Base-by-base conservation (phyloP, 495 filamentous ascomycete genomes). In the Penicillium antarcticum region DNA sequence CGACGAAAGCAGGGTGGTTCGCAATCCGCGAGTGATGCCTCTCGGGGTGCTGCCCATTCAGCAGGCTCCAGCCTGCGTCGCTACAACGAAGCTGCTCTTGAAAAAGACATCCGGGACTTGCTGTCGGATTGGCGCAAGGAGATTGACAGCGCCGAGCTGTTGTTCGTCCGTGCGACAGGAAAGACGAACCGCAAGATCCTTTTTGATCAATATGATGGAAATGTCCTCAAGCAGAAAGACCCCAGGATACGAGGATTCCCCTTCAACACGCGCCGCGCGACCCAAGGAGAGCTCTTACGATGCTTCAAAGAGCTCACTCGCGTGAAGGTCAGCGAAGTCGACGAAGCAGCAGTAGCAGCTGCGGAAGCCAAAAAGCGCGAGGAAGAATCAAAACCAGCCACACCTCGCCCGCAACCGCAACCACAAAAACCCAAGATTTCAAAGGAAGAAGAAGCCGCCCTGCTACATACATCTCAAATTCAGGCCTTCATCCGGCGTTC, bases 1-100 rank as follows among this genome's bases (percentile, higher is more conserved):
- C 79, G 94, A 36, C 83, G 92, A 48, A 98, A 97, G 60, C 94
- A 98, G 68, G 94, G 94, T 72, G 94, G 94, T 12, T 82, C 91
- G 29, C 94, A 98, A 67, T 92, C 91, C 6, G 85, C 94, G 21
- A 97, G 87, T 63, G 94, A 98, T 64, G 82, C 86, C 32, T 82
- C 91, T 4, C 96, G 95, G 60, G 92, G 94, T 4, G 83, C 86
- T 23, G 94, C 94, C 6, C 89, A 98, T 67, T 97, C 95, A 1
- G 95, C 94, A 16, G 94, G 94, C 62, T 86, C 95, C 3, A 87
- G 84, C 26, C 66, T 98, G 35, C 84, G 94, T 72, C 82, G 94
- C 18, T 95, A 97, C 69, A 98, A 98, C 64, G 94, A 98, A 70
- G 85, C 85, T 42, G 90, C 89, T 1, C 73, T 97, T 17, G 86